A percentile compares a stretch with the other conserved stretches of the same genome.
Evolutionary conservation across 148 eudicot genomes (phyloP).

Genomic region (Limonium bicolor): DNA sequence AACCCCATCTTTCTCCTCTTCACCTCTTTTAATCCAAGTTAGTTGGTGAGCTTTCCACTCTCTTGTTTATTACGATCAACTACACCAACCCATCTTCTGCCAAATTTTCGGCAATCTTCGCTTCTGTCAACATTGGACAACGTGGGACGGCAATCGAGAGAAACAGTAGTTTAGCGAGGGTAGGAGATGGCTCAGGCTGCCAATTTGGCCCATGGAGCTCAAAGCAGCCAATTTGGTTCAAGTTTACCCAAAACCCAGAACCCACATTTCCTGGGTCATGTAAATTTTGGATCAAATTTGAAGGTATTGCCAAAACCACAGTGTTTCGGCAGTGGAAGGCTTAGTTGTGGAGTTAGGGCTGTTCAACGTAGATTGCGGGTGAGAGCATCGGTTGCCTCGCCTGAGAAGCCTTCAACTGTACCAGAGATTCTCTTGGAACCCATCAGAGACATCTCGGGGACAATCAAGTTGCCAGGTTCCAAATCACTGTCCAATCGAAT

Average conservation of each 20-base stretch:
- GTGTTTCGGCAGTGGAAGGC: constrained; percentile 22
- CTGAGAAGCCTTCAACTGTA: constrained; percentile 54
- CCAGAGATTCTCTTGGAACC: constrained; percentile 86
- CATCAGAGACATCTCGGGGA: constrained; percentile 84
- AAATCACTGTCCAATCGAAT: constrained; percentile 86
- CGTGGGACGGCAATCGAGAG: too few species aligned
- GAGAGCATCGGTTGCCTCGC: constrained; percentile 47
- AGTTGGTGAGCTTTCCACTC: constrained; percentile 1
- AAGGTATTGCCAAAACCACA: constrained; percentile 13
- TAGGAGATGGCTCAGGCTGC: constrained; percentile 50
- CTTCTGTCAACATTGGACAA: neutral
- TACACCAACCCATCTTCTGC: neutral
- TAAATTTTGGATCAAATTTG: constrained; percentile 26
- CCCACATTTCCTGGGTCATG: constrained; percentile 11
- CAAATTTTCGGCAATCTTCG: neutral
- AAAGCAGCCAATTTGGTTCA: constrained; percentile 9
- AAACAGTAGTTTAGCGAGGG: neutral
- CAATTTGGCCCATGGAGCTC: constrained; percentile 24
- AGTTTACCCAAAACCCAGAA: constrained; percentile 20
- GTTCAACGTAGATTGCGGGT: constrained; percentile 20
- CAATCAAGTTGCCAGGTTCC: constrained; percentile 80
- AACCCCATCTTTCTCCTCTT: neutral
- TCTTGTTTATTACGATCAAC: neutral
- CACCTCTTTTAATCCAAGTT: neutral
- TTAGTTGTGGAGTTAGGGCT: constrained; percentile 4